Conservation (phyloP, 306 rosid species). For the Vigna angularis region DNA sequence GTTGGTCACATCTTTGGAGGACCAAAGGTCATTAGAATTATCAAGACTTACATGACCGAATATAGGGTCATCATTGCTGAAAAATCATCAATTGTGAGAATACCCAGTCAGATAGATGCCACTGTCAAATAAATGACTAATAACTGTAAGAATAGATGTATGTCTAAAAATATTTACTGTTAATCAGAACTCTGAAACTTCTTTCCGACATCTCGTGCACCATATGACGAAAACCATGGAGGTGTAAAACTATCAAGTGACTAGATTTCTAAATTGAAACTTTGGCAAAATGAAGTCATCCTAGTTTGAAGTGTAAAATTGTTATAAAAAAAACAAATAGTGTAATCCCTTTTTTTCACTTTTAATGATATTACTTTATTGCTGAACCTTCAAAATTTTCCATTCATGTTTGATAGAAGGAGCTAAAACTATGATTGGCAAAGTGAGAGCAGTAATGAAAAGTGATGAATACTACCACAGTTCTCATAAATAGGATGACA, state of each 20-base stretch:
- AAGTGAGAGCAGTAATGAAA: conserved; percentile 12
- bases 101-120: conserved; percentile 58
- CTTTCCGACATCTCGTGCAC: conserved; percentile 26
- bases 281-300: conserved; percentile 3
- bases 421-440: conserved; percentile 31
- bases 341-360: conserved; percentile 10
- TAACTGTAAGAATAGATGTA: conserved; percentile 2
- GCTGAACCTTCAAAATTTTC: conserved; percentile 8
- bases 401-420: conserved; percentile 18
- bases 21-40: conserved; percentile 74
- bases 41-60: conserved; percentile 72
- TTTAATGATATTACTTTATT: conserved; percentile 4
- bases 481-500: not conserved
- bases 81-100: conserved; percentile 82
- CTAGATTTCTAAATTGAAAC: conserved; percentile 7
- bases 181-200: conserved; percentile 29
- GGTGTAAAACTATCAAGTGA: conserved; percentile 24
- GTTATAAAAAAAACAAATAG: not conserved
- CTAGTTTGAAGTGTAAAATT: not conserved
- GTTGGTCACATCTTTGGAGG: conserved; percentile 65
- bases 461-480: conserved; percentile 14
- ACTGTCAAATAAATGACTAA: conserved; percentile 31
- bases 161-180: conserved; percentile 20
- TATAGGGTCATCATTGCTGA: conserved; percentile 83
- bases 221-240: conserved; percentile 1